phyloP scores from a whole-genome alignment of 148 eudicot species.

The Rhododendron williamsianum region DNA sequence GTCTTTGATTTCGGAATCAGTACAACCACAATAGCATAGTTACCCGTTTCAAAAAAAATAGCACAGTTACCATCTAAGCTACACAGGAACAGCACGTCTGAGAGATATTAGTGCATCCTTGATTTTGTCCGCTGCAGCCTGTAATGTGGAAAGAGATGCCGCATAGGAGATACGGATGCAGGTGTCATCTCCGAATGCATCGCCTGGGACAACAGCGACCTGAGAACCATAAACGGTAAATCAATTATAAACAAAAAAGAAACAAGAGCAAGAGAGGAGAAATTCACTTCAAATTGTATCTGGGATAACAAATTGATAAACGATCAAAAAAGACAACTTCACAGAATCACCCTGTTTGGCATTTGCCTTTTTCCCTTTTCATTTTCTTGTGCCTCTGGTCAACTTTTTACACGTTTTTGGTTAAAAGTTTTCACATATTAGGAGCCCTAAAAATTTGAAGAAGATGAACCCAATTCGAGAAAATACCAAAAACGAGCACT shows the following conservation, averaged over 20 bases:
- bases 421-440: too few species aligned
- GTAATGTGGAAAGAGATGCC: conserved; percentile 57
- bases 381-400: too few species aligned
- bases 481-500: too few species aligned
- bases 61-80: not conserved
- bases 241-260: not conserved
- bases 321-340: not conserved
- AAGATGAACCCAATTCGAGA: too few species aligned
- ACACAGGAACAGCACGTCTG: conserved; percentile 41
- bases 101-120: conserved; percentile 50
- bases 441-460: too few species aligned
- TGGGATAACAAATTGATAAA: not conserved
- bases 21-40: not conserved
- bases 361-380: not conserved
- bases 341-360: not conserved
- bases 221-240: conserved; percentile 16
- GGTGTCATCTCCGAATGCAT: conserved; percentile 84
- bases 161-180: conserved; percentile 92
- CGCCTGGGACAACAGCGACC: conserved; percentile 94
- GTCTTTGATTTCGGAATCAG: not conserved
- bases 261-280: not conserved
- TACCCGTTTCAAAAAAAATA: not conserved
- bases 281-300: not conserved
- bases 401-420: too few species aligned
- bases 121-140: conserved; percentile 62